phyloP scores from a whole-genome alignment of 306 rosid genomes.

The Dalbergia cochinchinensis region DNA sequence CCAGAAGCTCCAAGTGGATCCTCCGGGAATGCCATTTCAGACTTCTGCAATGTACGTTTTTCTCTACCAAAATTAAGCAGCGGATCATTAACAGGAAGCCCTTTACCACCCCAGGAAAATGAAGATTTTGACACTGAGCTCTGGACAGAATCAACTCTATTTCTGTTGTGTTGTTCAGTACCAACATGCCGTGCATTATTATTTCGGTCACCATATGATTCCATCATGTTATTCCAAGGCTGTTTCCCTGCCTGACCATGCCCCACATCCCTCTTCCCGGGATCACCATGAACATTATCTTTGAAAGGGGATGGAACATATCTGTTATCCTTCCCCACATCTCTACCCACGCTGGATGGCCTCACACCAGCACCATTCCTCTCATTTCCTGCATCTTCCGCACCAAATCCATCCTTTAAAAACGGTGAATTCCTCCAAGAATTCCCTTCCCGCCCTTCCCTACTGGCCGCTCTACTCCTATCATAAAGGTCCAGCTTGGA shows the following conservation, averaged over 20 bases:
- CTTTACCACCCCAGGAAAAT: conserved; percentile 69
- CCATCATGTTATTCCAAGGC: conserved; percentile 65
- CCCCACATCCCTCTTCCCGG: conserved; percentile 68
- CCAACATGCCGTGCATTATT: conserved; percentile 52
- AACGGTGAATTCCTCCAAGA: conserved; percentile 66
- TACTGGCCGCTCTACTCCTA: conserved; percentile 53
- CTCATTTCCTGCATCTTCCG: conserved; percentile 61
- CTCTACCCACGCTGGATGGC: conserved; percentile 57
- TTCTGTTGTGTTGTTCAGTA: conserved; percentile 61
- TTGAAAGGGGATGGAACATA: conserved; percentile 53
- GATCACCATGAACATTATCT: conserved; percentile 62
- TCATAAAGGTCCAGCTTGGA: conserved; percentile 65
- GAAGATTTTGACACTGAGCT: conserved; percentile 60
- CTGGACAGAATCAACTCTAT: conserved; percentile 62
- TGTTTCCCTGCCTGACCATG: conserved; percentile 74
- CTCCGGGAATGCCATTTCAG: conserved; percentile 71
- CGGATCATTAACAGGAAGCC: conserved; percentile 73
- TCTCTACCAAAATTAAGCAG: conserved; percentile 90
- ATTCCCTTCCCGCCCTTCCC: conserved; percentile 75
- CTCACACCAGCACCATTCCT: conserved; percentile 58
- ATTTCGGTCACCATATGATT: conserved; percentile 60
- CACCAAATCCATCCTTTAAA: conserved; percentile 63
- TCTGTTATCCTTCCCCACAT: conserved; percentile 62
- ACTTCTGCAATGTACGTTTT: conserved; percentile 65
- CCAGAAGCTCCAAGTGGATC: conserved; percentile 74